A percentile compares a stretch with the other conserved stretches of the same genome.
These are phyloP conservation scores for Pyrenophora graminea DNA, from an alignment of 2,329 filamentous ascomycete species.

Conservation along the genomic window DNA sequence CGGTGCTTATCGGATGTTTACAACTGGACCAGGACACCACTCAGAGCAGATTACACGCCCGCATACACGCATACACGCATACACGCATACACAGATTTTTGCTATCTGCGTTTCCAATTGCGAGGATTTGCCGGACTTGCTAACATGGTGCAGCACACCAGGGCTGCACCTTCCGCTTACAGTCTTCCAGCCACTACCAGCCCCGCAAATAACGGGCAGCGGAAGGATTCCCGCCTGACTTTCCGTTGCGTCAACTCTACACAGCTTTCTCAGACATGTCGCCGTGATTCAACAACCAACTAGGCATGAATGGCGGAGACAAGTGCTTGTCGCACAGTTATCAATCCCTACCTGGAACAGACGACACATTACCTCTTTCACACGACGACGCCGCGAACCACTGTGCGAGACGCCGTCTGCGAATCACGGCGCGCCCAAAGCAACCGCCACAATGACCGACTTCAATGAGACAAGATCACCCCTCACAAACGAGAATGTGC, in stretches of 20 bases:
- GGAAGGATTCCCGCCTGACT: constrained; percentile 18
- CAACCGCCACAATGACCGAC: constrained; percentile 26
- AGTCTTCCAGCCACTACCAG: constrained; percentile 14
- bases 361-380: background rate
- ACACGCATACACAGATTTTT: background rate
- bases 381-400: constrained; percentile 4
- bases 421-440: constrained; percentile 10
- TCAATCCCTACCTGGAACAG: constrained; percentile 3
- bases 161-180: constrained; percentile 12
- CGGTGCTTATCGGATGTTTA: no score
- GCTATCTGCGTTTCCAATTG: background rate
- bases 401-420: constrained; percentile 3
- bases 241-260: constrained; percentile 9
- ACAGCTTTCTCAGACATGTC: constrained; percentile 7
- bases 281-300: constrained; percentile 8
- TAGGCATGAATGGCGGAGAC: constrained; percentile 13
- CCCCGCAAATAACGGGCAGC: constrained; percentile 17
- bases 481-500: constrained; percentile 30
- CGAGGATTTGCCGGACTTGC: constrained; percentile 1
- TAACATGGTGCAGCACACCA: constrained; percentile 6
- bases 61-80: no score
- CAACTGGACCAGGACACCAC: no score
- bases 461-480: constrained; percentile 35
- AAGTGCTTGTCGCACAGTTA: constrained; percentile 9
- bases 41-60: background rate